Evolutionary conservation across 2,329 filamentous ascomycete genomes (phyloP), one percentile per base, ranked within the genome.

Genomic region (Teratosphaeria viscida): DNA sequence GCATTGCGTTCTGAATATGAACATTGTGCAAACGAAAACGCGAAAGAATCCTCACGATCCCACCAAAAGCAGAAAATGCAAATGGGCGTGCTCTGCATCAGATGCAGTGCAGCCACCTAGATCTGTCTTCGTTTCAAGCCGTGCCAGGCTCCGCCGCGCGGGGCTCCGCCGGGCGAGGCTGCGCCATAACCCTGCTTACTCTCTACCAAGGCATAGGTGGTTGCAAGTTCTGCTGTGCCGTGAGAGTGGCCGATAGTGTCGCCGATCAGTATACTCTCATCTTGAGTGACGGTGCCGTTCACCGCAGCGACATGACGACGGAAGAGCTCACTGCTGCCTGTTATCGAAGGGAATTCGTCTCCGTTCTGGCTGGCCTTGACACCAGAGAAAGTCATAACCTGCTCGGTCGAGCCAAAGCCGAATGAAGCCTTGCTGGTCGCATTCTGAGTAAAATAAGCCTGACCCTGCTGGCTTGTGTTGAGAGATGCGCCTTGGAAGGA

Each of bases 371-470:
- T 63, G 3, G 62, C 64, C 4, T 65, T 64, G 37, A 81, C 67
- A 5, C 80, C 79, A n/a, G 74, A 75, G 62, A 88, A 83, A 6
- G 65, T 70, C 62, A 87, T 81, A 1, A 75, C 72, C 71, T 89
- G 85, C 59, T 76, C 76, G 6, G 82, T 84, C 27, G 72, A 78
- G 7, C 85, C 85, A 57, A 74, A 81, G 16, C 81, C 81, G 16
- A 73, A 79, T 55, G 79, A 78, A 56, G 70, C 75, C 62, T 74
- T 77, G 62, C 75, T 74, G 11, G 80, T 76, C n/a, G 74, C 69
- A 32, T 73, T 72, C 37, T 78, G 57, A n/a, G 78, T 74, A 68
- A 84, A 88, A 34, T 68, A 72, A 5, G 84, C 85, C 5, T 77
- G 80, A 35, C 84, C 85, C 47, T 82, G 81, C 62, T 85, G 81